Conservation (phyloP, 352 stramenopile genomes). For the Pythium vanterpoolii region DNA sequence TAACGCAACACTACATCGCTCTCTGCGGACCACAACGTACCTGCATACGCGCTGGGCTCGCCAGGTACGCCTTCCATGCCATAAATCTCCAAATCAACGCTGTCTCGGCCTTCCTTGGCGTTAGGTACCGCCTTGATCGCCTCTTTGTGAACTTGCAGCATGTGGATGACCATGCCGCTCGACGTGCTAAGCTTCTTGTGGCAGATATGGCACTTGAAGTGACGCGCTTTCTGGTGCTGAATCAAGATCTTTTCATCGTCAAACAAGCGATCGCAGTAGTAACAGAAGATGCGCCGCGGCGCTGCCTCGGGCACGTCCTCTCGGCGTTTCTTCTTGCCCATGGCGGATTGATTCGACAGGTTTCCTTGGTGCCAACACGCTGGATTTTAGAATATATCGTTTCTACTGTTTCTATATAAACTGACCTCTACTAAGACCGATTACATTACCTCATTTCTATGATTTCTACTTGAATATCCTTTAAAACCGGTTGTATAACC, state of each 20-base stretch:
- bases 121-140: conserved; percentile 77
- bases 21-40: conserved; percentile 4
- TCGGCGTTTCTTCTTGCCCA: conserved; percentile 86
- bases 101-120: conserved; percentile 79
- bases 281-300: conserved; percentile 84
- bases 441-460: neutral
- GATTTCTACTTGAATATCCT: neutral
- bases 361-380: conserved; percentile 8
- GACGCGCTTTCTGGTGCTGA: conserved; percentile 91
- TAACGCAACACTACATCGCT: neutral
- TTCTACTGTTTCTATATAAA: conserved; percentile 16
- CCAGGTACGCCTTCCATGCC: conserved; percentile 86
- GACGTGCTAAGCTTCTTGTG: conserved; percentile 91
- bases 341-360: conserved; percentile 14
- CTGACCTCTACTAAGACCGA: conserved; percentile 1
- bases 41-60: conserved; percentile 27
- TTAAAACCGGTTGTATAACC: too few species aligned
- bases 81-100: conserved; percentile 84
- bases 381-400: conserved; percentile 8
- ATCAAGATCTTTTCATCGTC: conserved; percentile 91
- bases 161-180: conserved; percentile 87
- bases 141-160: conserved; percentile 89
- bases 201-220: conserved; percentile 91
- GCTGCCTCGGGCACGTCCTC: conserved; percentile 48
- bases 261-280: conserved; percentile 92